Evolutionary conservation across 192 early-diverging fungal genomes (phyloP).

Genomic region (Gaertneriomyces semiglobifer): DNA sequence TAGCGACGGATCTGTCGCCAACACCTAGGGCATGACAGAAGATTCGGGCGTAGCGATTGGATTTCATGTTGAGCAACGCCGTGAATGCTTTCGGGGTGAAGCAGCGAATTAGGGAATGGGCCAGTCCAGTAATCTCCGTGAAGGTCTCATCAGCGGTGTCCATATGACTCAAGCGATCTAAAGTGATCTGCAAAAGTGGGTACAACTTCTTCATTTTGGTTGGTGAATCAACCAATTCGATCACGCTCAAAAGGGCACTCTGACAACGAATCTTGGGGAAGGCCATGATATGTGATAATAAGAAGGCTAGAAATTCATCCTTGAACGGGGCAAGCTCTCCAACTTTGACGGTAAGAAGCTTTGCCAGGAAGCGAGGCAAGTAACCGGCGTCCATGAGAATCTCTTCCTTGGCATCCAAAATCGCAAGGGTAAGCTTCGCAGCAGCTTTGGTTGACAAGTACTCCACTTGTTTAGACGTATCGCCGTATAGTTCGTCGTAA

Average conservation of each 20-base stretch:
- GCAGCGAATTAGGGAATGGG: constrained; percentile 47
- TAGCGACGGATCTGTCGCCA: neutral
- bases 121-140: constrained; percentile 1
- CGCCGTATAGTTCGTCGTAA: constrained; percentile 61
- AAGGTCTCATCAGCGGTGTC: constrained; percentile 16
- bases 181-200: constrained; percentile 53
- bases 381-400: constrained; percentile 43
- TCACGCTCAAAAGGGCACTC: constrained; percentile 41
- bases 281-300: constrained; percentile 44
- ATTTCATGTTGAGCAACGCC: constrained; percentile 39
- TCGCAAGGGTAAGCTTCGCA: constrained; percentile 44
- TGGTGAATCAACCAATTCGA: constrained; percentile 49
- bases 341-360: constrained; percentile 16
- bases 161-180: constrained; percentile 24
- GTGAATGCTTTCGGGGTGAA: constrained; percentile 46
- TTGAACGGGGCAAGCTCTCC: constrained; percentile 15
- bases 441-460: constrained; percentile 51
- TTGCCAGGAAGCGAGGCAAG: constrained; percentile 30
- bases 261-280: constrained; percentile 32
- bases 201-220: constrained; percentile 58
- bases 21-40: constrained; percentile 39
- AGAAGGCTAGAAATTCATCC: constrained; percentile 41
- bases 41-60: constrained; percentile 35
- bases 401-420: constrained; percentile 49
- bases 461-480: constrained; percentile 44